Conservation (phyloP, 305 asterid species). For the Solanum hybrid region DNA sequence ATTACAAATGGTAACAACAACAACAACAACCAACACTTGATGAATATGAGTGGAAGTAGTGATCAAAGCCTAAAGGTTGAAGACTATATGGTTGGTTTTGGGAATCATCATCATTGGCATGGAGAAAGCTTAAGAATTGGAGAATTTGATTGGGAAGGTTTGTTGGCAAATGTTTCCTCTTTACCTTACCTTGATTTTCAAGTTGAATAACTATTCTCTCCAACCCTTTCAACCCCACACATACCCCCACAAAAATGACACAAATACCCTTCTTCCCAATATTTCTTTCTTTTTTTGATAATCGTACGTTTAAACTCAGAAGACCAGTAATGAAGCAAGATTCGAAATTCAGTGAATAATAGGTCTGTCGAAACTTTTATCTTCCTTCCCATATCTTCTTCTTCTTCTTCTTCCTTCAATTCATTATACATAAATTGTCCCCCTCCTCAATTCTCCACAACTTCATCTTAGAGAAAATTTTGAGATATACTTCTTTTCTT, state of each 20-base stretch:
- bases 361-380: background rate
- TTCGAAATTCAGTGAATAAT: background rate
- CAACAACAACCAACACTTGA: slow-evolving; percentile 15
- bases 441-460: background rate
- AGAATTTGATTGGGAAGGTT: slow-evolving; percentile 95
- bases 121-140: slow-evolving; percentile 73
- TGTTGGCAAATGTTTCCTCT: slow-evolving; percentile 89
- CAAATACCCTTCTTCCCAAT: background rate
- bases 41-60: slow-evolving; percentile 1
- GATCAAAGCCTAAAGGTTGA: slow-evolving; percentile 13
- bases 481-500: background rate
- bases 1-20: background rate
- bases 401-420: background rate
- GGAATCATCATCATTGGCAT: slow-evolving; percentile 47
- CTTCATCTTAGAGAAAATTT: background rate
- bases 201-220: slow-evolving; percentile 21
- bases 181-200: slow-evolving; percentile 87
- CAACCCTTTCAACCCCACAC: background rate
- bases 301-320: background rate
- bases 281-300: background rate
- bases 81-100: slow-evolving; percentile 45
- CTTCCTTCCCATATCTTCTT: background rate
- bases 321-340: background rate
- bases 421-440: background rate
- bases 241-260: background rate